Base-by-base conservation (phyloP, 2,329 filamentous ascomycete genomes). In the Sporothrix inflata region DNA sequence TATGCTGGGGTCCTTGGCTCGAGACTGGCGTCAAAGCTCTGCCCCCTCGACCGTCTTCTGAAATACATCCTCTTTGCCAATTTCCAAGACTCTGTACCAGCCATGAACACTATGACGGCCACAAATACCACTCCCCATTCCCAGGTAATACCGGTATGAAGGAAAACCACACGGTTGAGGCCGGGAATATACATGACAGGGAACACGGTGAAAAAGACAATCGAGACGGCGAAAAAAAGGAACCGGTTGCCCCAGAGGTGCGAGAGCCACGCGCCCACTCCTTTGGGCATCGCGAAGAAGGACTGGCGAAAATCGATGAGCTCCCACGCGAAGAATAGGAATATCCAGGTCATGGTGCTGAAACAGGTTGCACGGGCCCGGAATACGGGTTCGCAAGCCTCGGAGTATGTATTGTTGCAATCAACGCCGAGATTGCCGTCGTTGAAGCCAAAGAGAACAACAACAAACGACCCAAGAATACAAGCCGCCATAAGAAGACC, bases 281-380 rank as follows among this genome's bases (percentile, higher is more conserved):
- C 34, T 85, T 82, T 1, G 87, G 85, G 84, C 77, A 93, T 87
- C 53, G 86, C 85, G 84, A 94, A 93, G 82, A 94, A 86, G 57
- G 89, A 92, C 14, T 90, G 88, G 5, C 90, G 88, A 78, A 92
- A 87, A 77, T 90, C 87, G 81, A 93, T 90, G 82, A 93, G 91
- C 82, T 94, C 91, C 91, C 91, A 94, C 1, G 92, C 91, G 1
- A 91, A 89, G 78, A 94, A 86, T 61, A 94, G 86, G 49, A 92
- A 91, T 70, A 90, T 85, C 89, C 90, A 94, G 0, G 91, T 93
- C 42, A 94, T 82, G 78, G 90, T 89, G 5, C 90, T 90, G 78
- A 94, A 94, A 9, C 90, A 90, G 38, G 91, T 90, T 0, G 91
- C 91, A 11, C 92, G 89, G 4, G 91, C 91, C 21, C 87, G 85